These are phyloP conservation scores for Aspergillus alliaceus DNA, from an alignment of 2,329 filamentous ascomycete species.

Conservation along the genomic window DNA sequence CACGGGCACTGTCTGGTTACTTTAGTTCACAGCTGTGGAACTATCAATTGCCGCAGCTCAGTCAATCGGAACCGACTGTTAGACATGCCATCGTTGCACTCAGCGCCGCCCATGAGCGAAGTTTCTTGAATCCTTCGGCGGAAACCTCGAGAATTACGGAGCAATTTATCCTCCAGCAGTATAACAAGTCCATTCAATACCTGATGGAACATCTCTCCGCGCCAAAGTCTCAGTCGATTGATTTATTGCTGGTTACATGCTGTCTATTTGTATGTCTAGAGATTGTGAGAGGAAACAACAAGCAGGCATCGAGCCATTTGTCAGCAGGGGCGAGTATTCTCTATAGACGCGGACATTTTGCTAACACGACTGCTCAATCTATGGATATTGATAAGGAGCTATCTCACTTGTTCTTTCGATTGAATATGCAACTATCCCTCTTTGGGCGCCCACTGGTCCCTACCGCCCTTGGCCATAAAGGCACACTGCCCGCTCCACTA, in stretches of 20 bases:
- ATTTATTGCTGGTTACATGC: constrained; percentile 20
- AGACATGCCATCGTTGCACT: constrained; percentile 54
- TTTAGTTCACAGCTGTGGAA: constrained; percentile 29
- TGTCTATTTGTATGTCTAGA: constrained; percentile 25
- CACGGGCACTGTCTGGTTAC: constrained; percentile 44
- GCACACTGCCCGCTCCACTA: not conserved
- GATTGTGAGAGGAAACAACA: constrained; percentile 17
- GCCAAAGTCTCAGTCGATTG: not conserved
- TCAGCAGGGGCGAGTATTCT: constrained; percentile 22
- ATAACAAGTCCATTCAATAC: constrained; percentile 25
- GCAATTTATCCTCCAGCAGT: not conserved
- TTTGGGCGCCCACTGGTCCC: constrained; percentile 13
- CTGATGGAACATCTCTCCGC: constrained; percentile 34
- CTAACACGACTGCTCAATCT: not conserved
- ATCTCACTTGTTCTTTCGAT: constrained; percentile 14
- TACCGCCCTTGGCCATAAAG: constrained; percentile 4
- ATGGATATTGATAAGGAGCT: constrained; percentile 21
- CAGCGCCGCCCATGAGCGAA: constrained; percentile 43
- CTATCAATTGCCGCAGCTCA: constrained; percentile 46
- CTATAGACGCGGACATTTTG: not conserved
- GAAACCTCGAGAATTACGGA: constrained; percentile 12
- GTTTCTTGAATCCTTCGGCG: constrained; percentile 42
- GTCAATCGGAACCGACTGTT: constrained; percentile 47
- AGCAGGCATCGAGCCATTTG: constrained; percentile 21
- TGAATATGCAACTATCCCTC: constrained; percentile 23